Base-by-base conservation (phyloP, 2,329 filamentous ascomycete species). In the Leptographium procerum region DNA sequence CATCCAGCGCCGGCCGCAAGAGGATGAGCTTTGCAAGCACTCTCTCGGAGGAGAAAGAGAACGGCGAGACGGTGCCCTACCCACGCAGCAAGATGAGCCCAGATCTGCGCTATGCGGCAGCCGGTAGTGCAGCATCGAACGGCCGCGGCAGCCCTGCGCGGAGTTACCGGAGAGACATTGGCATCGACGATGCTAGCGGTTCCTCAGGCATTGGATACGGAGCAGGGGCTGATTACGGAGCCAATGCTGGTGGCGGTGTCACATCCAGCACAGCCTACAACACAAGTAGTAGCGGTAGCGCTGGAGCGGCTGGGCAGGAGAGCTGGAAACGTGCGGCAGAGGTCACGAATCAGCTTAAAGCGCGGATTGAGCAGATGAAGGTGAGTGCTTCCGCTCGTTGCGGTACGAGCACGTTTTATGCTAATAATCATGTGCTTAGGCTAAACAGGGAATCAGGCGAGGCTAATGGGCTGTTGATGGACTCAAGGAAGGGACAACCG, bases 291-390 rank as follows among this genome's bases (percentile, higher is more conserved):
- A 59, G 64, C 4, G 56, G n/a, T 56, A 24, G 43, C 31, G 47
- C 24, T 10, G 22, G 50, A 14, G 34, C 57, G 55, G 81, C 85
- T 52, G 84, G 84, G 1, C 84, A 86, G 22, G 94, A 99, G 75
- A 97, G 91, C 70, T 99, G 94, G 94, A 95, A 91, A 75, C 81
- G 94, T 65, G 94, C 94, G 22, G 94, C 94, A 2, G 94, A 99
- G 75, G 94, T 99, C 59, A 99, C 94, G 57, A 96, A 91, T 72
- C 94, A 96, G 71, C 73, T 99, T 67, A 99, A 97, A 77, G 91
- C 92, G 56, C 84, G 94, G 70, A 99, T 99, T 71, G 94, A 97
- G 77, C 88, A 94, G 78, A 99, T 99, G 94, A 99, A 97, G 81
- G 83, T 82, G 67, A 64, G 74, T 67, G 45, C 2, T 19, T 56